These are phyloP conservation scores for Blepharisma stoltei DNA, from an alignment of 73 alveolate genomes.

Conservation along the genomic window DNA sequence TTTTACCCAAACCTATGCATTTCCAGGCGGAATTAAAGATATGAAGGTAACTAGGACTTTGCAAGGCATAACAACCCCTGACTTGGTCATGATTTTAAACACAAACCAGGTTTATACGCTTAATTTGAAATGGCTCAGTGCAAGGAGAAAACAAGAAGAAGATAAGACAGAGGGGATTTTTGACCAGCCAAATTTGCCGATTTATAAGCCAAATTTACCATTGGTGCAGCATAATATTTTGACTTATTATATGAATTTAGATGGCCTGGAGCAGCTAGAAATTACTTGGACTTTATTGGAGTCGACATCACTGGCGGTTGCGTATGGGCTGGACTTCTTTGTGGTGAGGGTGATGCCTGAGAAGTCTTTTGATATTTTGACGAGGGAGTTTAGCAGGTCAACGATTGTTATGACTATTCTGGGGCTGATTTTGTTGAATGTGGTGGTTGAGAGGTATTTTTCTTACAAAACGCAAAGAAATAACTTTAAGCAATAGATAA, in stretches of 20 bases:
- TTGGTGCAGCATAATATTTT: slow-evolving; percentile 28
- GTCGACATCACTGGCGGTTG: slow-evolving; percentile 49
- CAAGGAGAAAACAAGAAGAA: slow-evolving; percentile 62
- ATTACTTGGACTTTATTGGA: slow-evolving; percentile 52
- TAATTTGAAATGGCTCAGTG: slow-evolving; percentile 32
- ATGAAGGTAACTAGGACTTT: slow-evolving; percentile 45
- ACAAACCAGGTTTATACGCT: slow-evolving; percentile 45
- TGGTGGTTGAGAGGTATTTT: slow-evolving; percentile 2
- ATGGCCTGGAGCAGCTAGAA: slow-evolving; percentile 40
- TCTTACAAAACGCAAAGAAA: neutral
- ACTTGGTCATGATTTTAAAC: slow-evolving; percentile 35
- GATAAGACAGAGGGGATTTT: slow-evolving; percentile 31
- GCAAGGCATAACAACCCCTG: slow-evolving; percentile 58
- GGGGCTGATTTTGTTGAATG: slow-evolving; percentile 15
- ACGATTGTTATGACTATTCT: slow-evolving; percentile 15
- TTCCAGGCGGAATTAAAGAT: slow-evolving; percentile 42
- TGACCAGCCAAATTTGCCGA: slow-evolving; percentile 43
- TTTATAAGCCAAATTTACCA: slow-evolving; percentile 56
- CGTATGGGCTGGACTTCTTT: slow-evolving; percentile 55
- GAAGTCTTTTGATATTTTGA: slow-evolving; percentile 53
- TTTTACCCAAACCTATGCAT: slow-evolving; percentile 50
- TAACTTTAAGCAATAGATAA: slow-evolving; percentile 1
- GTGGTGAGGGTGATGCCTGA: slow-evolving; percentile 54
- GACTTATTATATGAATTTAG: slow-evolving; percentile 35
- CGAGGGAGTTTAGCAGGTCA: slow-evolving; percentile 45